Evolutionary conservation across 768 basidiomycete genomes (phyloP), one percentile per base, ranked within the genome.

Genomic region (Pisolithus marmoratus): DNA sequence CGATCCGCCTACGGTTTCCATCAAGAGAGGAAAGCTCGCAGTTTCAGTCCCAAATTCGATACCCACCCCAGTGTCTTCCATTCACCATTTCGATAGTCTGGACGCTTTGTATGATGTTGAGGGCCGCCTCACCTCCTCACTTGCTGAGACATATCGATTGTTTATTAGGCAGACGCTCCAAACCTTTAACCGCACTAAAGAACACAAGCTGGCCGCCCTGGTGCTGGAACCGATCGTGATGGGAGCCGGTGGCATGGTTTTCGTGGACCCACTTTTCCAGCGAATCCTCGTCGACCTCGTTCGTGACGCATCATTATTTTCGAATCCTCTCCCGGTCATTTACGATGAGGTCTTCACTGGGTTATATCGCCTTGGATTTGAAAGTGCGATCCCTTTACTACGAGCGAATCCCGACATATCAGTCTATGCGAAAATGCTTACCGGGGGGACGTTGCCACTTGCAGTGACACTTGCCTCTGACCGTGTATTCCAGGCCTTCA

Each of bases 321-420:
- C 64, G 5, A 56, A 66, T 7, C 87, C 88, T 3, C 73, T 97
- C 14, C 93, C 95, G 0, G 86, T 98, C 57, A 83, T 98, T 52
- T 97, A 89, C 61, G 95, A 98, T 65, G 95, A 97, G 67, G 95
- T 98, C 9, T 98, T 97, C 63, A 82, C 87, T 22, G 95, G 95
- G 0, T 74, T 97, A n/a, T 82, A 93, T 62, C 88, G 95, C 31
- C 75, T 95, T 43, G 93, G 93, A 1, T 70, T 87, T 60, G 71
- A 81, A 52, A 85, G 85, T 45, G 72, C 79, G 0, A 75, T 72
- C 0, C 75, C 85, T 3, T 62, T 94, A 22, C 78, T 97, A 1
- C 85, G 87, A 4, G 78, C 79, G 20, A 59, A 74, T 26, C 95
- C 95, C 2, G 95, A 98, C 63, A 88, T 98, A 43, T 82, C 90